Evolutionary conservation across 768 basidiomycete genomes (phyloP), one percentile per base, ranked within the genome.

Genomic region (Galerina marginata): DNA sequence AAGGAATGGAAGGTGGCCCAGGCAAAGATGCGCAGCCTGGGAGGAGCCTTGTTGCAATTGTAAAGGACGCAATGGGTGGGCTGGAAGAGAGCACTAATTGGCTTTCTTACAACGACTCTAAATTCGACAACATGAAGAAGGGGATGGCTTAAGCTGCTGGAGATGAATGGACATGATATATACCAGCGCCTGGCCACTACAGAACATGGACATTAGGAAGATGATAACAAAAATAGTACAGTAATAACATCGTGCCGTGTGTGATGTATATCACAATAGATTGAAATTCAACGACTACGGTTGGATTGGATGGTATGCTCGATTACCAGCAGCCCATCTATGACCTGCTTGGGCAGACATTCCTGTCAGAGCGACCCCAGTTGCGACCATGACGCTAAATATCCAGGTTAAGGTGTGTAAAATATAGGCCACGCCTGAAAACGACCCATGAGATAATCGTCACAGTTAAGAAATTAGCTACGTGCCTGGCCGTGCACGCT

Each of bases 21-120:
- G 92, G 92, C 2, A 95, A 95, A 73, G 89, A 89, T 26, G 79
- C 81, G 3, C 85, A 90, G 64, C 84, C 86, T 33, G 88, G 93
- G 4, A 71, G 73, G 61, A 92, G 91, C 67, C 77, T 96, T 65
- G 86, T 96, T 16, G 79, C 79, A 61, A 81, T 89, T 25, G 90
- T 95, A 37, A 92, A 88, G 70, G 82, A 90, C 44, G 81, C 84
- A n/a, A 91, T 95, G 86, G 91, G 89, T 11, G 78, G 81, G 10
- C 73, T 95, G 61, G 91, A 95, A 65, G 64, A 65, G 49, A 77
- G 72, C 60, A 83, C 83, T 39, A 99, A 99, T 72, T 96, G 95
- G 88, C 77, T 99, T 63, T 70, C 72, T 44, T 99, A 96, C 69
- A 82, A 86, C 68, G 74, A 80, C 40, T 92, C 91, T 68, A 84